A percentile compares a stretch with the other conserved stretches of the same genome.
Evolutionary conservation across 257 asterid genomes (phyloP).

Genomic region (Nicotiana tabacum): DNA sequence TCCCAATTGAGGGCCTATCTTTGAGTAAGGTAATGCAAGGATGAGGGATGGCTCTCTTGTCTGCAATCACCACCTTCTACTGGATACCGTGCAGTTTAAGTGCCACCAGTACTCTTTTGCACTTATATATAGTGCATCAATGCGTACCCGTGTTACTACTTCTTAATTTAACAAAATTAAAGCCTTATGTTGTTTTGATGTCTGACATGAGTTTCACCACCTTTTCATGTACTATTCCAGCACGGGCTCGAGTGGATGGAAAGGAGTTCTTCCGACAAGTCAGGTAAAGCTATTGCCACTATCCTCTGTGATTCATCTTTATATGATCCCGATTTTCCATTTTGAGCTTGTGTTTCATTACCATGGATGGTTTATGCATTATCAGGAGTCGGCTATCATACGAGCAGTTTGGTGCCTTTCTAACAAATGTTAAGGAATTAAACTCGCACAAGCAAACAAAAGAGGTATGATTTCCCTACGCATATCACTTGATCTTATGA

Average conservation of each 20-base stretch:
- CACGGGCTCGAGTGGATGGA: conserved; percentile 88
- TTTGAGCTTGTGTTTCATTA: not conserved
- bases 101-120: not conserved
- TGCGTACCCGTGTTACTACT: not conserved
- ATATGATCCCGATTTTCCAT: not conserved
- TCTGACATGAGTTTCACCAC: not conserved
- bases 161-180: not conserved
- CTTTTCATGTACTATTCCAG: conserved; percentile 28
- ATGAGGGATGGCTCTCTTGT: not conserved
- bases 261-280: conserved; percentile 98
- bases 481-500: not conserved
- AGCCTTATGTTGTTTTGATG: not conserved
- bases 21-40: not conserved
- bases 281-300: conserved; percentile 40
- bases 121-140: not conserved
- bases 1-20: not conserved
- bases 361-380: not conserved
- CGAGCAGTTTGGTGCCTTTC: conserved; percentile 90
- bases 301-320: not conserved
- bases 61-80: not conserved
- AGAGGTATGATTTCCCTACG: conserved; percentile 41
- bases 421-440: conserved; percentile 86
- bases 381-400: conserved; percentile 73
- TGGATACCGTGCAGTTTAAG: not conserved
- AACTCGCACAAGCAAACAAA: conserved; percentile 91